A percentile compares a stretch with the other conserved stretches of the same genome.
These are phyloP conservation scores for Beta vulgaris DNA, from an alignment of 148 eudicot genomes.

Conservation along the genomic window DNA sequence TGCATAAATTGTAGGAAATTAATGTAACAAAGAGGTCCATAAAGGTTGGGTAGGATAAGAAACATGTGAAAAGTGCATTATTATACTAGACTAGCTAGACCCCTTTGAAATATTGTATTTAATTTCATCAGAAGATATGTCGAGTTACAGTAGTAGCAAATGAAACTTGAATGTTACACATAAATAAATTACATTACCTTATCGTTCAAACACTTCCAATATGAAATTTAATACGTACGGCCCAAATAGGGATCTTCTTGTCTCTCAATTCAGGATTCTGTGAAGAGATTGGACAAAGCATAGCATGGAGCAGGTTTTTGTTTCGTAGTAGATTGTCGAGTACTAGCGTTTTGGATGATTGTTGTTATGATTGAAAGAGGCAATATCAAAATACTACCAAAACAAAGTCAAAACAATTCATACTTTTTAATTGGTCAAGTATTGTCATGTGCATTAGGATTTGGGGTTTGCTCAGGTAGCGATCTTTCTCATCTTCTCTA, in stretches of 20 bases:
- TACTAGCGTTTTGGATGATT: neutral
- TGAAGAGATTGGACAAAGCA: constrained; percentile 1
- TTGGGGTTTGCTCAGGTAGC: too few species aligned
- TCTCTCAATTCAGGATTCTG: neutral
- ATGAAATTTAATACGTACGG: neutral
- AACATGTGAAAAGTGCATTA: constrained; percentile 19
- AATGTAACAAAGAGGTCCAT: neutral
- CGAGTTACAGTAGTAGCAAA: neutral
- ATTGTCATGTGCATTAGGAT: too few species aligned
- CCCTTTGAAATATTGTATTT: neutral
- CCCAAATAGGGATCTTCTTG: neutral
- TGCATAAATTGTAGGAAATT: constrained; percentile 13
- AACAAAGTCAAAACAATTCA: neutral
- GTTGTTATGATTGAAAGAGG: neutral
- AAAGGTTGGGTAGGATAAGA: constrained; percentile 9
- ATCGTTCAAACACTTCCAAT: neutral
- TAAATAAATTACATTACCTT: neutral
- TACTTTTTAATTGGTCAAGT: too few species aligned
- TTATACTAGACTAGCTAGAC: constrained; percentile 3
- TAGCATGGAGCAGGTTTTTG: constrained; percentile 5
- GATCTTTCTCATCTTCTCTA: too few species aligned
- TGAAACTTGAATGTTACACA: too few species aligned
- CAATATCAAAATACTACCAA: neutral
- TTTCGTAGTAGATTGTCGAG: neutral
- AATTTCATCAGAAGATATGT: neutral